Base-by-base conservation (phyloP, 768 basidiomycete genomes). In the Russula vinacea region DNA sequence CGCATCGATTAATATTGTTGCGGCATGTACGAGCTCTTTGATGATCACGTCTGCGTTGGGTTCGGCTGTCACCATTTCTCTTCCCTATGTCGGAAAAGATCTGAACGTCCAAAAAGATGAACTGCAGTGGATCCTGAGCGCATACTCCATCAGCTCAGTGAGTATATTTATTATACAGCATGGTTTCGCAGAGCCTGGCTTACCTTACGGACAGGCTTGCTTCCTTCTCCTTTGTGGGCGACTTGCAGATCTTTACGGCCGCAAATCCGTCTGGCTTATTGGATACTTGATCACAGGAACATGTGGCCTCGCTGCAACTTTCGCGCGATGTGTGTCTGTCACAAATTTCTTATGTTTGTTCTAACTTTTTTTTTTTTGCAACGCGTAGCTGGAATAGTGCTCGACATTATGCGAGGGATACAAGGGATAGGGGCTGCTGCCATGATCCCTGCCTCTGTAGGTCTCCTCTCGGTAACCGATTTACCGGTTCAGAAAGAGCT, bases 351-450 rank as follows among this genome's bases (percentile, higher is more conserved):
- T 44, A 40, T 42, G 4, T 51, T 58, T 26, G 8, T 19, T 42
- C 4, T 62, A 5, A 24, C 17, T 33, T 13, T 32, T 52, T 37
- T 19, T 11, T 33, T 13, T 32, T 52, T 37, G 14, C 13, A 33
- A 7, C 22, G 8, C 35, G n/a, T 53, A 88, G 87, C 83, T 68
- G 78, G 80, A 9, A 73, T 87, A 9, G 81, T 82, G 0, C 75
- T 97, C 40, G 83, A 86, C 65, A 74, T 94, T 17, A 78, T 94
- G 17, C 81, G 94, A 62, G 94, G 82, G 0, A 73, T 92, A 19
- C 89, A 93, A 67, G 94, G 94, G 2, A 76, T 88, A n/a, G 94
- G 91, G 1, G 81, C 81, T 0, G 89, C 92, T 0, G 91, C 90
- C 0, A 81, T 81, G 5, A 83, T 92, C 17, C 91, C 91, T 5